These are phyloP conservation scores for Emydomyces testavorans DNA, from an alignment of 2,329 filamentous ascomycete species.

Conservation along the genomic window DNA sequence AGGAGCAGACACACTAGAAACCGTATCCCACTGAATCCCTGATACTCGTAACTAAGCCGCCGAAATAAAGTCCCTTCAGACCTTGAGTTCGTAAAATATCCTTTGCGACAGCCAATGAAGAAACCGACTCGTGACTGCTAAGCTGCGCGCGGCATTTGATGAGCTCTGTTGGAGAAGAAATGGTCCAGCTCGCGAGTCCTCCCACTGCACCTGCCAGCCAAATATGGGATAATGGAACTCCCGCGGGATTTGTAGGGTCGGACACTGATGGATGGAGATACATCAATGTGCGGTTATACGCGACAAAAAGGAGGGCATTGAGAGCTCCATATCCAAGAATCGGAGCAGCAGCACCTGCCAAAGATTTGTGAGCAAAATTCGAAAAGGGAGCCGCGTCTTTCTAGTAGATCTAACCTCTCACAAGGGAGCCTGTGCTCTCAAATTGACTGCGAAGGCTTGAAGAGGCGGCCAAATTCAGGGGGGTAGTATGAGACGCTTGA, in stretches of 20 bases:
- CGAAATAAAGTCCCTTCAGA: conserved; percentile 63
- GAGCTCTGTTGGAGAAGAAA: conserved; percentile 81
- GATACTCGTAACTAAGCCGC: conserved; percentile 67
- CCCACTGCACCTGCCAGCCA: conserved; percentile 72
- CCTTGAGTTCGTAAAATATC: conserved; percentile 50
- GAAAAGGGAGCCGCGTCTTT: not conserved
- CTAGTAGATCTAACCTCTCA: conserved; percentile 27
- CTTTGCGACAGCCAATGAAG: conserved; percentile 53
- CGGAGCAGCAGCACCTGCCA: conserved; percentile 65
- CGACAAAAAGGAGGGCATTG: conserved; percentile 79
- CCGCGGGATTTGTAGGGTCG: conserved; percentile 35
- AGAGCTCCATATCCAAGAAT: conserved; percentile 82
- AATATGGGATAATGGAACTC: conserved; percentile 50
- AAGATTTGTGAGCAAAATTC: not conserved
- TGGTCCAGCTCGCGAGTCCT: conserved; percentile 71
- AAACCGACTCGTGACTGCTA: conserved; percentile 35
- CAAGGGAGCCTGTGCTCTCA: conserved; percentile 28
- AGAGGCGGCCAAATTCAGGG: conserved; percentile 19
- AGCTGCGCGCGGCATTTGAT: conserved; percentile 83
- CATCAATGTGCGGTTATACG: conserved; percentile 73
- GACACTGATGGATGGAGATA: conserved; percentile 40
- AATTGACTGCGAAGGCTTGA: conserved; percentile 24
- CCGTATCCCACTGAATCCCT: conserved; percentile 89
- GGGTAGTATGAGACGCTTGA: conserved; percentile 48
- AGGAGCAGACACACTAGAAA: conserved; percentile 56